Conservation (phyloP, 306 rosid genomes). For the Adenanthera pavonina region DNA sequence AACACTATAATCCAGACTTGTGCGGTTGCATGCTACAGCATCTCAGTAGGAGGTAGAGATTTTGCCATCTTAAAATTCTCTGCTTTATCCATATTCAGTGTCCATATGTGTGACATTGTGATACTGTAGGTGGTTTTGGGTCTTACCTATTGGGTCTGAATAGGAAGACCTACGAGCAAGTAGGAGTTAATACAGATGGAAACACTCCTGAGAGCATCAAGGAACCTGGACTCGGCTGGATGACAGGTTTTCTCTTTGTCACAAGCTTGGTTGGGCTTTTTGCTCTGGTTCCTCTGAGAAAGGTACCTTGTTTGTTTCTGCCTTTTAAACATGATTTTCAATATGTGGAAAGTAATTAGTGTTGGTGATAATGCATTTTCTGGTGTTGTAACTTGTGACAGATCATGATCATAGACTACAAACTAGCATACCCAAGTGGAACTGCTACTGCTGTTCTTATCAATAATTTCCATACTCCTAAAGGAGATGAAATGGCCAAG, state of each 20-base stretch:
- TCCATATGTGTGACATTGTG: constrained; percentile 9
- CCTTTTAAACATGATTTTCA: background rate
- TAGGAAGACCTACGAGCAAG: constrained; percentile 80
- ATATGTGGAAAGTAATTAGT: constrained; percentile 11
- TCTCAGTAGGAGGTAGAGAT: constrained; percentile 81
- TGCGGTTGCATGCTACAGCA: constrained; percentile 97
- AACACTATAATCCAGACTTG: constrained; percentile 94
- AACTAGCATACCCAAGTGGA: constrained; percentile 90
- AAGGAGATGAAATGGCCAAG: constrained; percentile 89
- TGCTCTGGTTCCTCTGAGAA: constrained; percentile 93
- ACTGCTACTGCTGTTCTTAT: constrained; percentile 99
- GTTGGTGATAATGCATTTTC: constrained; percentile 11
- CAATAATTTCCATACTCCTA: constrained; percentile 92
- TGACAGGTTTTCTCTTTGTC: constrained; percentile 89
- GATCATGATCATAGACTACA: constrained; percentile 97
- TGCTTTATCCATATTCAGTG: background rate
- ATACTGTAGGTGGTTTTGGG: constrained; percentile 90
- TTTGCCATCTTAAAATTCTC: constrained; percentile 3
- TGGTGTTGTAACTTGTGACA: constrained; percentile 53
- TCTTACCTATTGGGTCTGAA: constrained; percentile 90
- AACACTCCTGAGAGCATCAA: constrained; percentile 79
- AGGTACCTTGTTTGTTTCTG: constrained; percentile 55
- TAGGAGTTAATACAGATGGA: constrained; percentile 79
- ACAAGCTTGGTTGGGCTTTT: constrained; percentile 91
- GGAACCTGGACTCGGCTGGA: constrained; percentile 94